Evolutionary conservation across 257 asterid species (phyloP).

Genomic region (Gardenia jasminoides): DNA sequence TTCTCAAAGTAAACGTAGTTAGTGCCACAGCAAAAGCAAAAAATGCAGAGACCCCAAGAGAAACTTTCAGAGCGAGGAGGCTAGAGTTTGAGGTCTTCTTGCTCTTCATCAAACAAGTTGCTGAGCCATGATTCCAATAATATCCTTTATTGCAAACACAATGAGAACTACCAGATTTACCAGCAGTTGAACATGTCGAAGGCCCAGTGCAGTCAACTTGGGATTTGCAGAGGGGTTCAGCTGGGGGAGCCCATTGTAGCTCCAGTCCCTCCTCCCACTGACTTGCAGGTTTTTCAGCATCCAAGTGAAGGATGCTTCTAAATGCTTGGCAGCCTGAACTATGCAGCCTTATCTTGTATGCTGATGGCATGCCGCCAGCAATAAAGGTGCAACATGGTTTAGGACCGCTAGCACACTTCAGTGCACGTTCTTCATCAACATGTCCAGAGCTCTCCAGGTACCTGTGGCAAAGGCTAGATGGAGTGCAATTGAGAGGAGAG

Average conservation of each 20-base stretch:
- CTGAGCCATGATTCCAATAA: constrained; percentile 28
- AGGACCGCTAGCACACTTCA: constrained; percentile 33
- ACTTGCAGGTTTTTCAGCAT: constrained; percentile 30
- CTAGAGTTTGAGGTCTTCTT: constrained; percentile 19
- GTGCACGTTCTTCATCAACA: constrained; percentile 27
- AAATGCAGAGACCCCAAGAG: constrained; percentile 27
- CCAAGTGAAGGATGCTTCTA: constrained; percentile 39
- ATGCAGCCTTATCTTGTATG: constrained; percentile 45
- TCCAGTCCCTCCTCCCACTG: constrained; percentile 49
- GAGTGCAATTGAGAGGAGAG: constrained; percentile 48
- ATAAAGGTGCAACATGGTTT: constrained; percentile 45
- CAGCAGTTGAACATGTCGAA: constrained; percentile 31
- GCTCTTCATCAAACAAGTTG: constrained; percentile 24
- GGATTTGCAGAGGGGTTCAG: constrained; percentile 38
- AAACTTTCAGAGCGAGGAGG: constrained; percentile 21
- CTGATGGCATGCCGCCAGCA: constrained; percentile 49
- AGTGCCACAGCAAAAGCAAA: constrained; percentile 13
- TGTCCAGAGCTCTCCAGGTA: constrained; percentile 41
- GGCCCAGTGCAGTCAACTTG: constrained; percentile 36
- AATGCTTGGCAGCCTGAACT: no score
- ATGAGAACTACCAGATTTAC: constrained; percentile 9
- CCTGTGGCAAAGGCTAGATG: constrained; percentile 42
- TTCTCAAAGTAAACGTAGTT: constrained; percentile 19
- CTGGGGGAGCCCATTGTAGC: constrained; percentile 45
- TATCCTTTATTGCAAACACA: constrained; percentile 35